Conservation (phyloP, 352 stramenopile species). For the Phytopythium ostracodes region DNA sequence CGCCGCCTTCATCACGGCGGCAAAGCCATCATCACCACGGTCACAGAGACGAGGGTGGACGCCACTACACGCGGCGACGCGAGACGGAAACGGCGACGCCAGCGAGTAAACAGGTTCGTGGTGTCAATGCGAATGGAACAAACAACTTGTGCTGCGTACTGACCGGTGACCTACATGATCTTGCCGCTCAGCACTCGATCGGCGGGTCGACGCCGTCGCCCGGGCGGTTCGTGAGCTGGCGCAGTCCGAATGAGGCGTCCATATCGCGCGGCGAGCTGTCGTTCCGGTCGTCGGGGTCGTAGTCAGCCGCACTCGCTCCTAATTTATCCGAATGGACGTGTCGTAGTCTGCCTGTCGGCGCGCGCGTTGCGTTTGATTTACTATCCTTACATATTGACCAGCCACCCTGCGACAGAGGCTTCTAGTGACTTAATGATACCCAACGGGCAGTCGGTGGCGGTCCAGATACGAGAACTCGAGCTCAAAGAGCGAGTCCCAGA, state of each 20-base stretch:
- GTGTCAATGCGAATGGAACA: background rate
- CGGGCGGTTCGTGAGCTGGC: background rate
- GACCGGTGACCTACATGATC: background rate
- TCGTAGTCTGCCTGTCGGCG: no score
- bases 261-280: slow-evolving; percentile 8
- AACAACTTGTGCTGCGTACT: background rate
- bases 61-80: background rate
- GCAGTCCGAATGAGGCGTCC: background rate
- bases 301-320: background rate
- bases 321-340: background rate
- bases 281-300: slow-evolving; percentile 2
- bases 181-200: background rate
- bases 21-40: background rate
- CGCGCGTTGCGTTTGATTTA: no score
- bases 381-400: no score
- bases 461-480: slow-evolving; percentile 61
- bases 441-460: slow-evolving; percentile 9
- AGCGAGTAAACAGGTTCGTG: slow-evolving; percentile 2
- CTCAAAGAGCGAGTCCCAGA: slow-evolving; percentile 86
- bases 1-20: background rate
- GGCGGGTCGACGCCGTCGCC: background rate
- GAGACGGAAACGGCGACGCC: background rate
- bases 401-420: no score
- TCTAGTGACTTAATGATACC: slow-evolving; percentile 1
- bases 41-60: background rate